These are phyloP conservation scores for Tricholoma terreum DNA, from an alignment of 768 basidiomycete genomes.

Conservation along the genomic window DNA sequence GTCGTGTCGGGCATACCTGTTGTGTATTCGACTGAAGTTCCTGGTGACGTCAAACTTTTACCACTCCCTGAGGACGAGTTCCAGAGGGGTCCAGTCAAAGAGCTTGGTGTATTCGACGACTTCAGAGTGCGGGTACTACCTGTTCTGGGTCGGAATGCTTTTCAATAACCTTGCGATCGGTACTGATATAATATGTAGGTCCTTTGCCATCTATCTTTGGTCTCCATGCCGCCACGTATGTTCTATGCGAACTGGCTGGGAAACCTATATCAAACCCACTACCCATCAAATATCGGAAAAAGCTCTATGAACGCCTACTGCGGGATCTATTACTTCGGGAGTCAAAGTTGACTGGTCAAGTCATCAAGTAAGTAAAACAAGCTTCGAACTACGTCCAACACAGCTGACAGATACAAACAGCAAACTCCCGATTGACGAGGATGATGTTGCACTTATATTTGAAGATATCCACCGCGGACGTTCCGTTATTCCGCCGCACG, in stretches of 20 bases:
- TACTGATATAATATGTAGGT: slow-evolving; percentile 33
- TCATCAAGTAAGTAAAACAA: slow-evolving; percentile 49
- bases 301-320: slow-evolving; percentile 77
- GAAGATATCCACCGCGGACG: slow-evolving; percentile 85
- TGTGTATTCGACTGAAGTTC: slow-evolving; percentile 95
- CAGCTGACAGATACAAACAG: slow-evolving; percentile 32
- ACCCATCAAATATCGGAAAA: slow-evolving; percentile 80
- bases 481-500: slow-evolving; percentile 74
- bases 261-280: slow-evolving; percentile 83
- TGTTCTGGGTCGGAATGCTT: slow-evolving; percentile 61
- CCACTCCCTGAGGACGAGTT: slow-evolving; percentile 93
- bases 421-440: slow-evolving; percentile 74
- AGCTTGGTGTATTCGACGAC: slow-evolving; percentile 87
- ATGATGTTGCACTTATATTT: slow-evolving; percentile 80
- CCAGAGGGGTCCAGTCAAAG: slow-evolving; percentile 82
- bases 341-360: slow-evolving; percentile 57
- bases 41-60: slow-evolving; percentile 81
- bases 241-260: slow-evolving; percentile 81
- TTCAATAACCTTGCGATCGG: not conserved
- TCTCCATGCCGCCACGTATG: slow-evolving; percentile 83
- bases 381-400: not conserved
- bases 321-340: slow-evolving; percentile 77
- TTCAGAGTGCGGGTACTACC: slow-evolving; percentile 93
- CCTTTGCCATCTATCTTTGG: slow-evolving; percentile 91
- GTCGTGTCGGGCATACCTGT: slow-evolving; percentile 72